Base-by-base conservation (phyloP, 1,284 basidiomycete species). In the Puccinia coronata region DNA sequence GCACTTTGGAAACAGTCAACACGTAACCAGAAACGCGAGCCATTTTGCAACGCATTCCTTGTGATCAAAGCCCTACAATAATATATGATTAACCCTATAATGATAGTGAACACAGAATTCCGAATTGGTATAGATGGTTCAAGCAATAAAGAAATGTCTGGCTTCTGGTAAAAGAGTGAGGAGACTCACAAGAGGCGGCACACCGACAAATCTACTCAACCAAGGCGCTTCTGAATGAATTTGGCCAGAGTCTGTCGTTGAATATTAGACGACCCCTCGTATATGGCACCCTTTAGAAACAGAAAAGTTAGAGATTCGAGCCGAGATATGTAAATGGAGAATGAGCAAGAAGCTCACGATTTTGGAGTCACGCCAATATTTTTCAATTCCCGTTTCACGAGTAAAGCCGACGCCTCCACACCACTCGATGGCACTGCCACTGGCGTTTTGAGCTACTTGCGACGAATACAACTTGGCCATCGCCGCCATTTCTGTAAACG, bases 161-260 rank as follows among this genome's bases (percentile, higher is more conserved):
- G 9, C 9, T 63, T 25, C 34, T 63, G 25, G 11, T 6, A 12
- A 11, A 5, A 34, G 59, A 34, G 3, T n/a, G 34, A 57, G 28
- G n/a, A 57, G n/a, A 25, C 25, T 31, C 14, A 63, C 25, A 28
- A 28, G 34, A 63, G n/a, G 34, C 9, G 6, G 23, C 25, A 39
- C 34, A 39, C 34, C 20, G 63, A n/a, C 3, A 8, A 16, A n/a
- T 4, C 12, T n/a, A 18, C 20, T 79, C 36, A 51, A 57, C 43
- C n/a, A 16, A 79, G 53, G 59, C 77, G 41, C 57, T 79, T 70
- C n/a, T 63, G 63, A 51, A 71, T 80, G 31, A 85, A 82, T 82
- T 93, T 97, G 49, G 95, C 94, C 84, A 99, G 98, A 0, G 97
- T 99, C 87, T 96, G 92, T 74, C 98, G 88, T 87, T 98, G 96